Evolutionary conservation across 495 filamentous ascomycete genomes (phyloP).

Genomic region (Aspergillus haitiensis): DNA sequence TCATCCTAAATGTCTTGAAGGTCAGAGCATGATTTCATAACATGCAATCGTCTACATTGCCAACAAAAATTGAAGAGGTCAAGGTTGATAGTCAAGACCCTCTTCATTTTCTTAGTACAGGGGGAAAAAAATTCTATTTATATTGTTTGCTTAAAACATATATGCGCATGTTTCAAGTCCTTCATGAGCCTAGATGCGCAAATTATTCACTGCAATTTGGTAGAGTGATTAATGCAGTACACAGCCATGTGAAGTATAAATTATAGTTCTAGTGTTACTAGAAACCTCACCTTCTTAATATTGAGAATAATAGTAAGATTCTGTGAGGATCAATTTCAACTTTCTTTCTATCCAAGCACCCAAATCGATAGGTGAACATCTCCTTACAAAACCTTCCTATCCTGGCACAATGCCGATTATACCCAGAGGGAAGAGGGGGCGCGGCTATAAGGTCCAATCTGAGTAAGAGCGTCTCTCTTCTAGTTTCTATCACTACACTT

Average conservation of each 20-base stretch:
- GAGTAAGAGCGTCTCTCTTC: conserved; percentile 5
- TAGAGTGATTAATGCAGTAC: not conserved
- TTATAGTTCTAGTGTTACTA: not conserved
- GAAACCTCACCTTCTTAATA: not conserved
- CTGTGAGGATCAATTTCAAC: not conserved
- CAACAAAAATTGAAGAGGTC: no score
- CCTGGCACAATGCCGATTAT: conserved; percentile 7
- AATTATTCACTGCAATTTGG: not conserved
- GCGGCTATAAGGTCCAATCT: not conserved
- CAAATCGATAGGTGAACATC: no score
- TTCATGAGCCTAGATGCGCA: not conserved
- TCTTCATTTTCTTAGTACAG: no score
- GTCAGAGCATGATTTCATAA: no score
- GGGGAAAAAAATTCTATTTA: no score
- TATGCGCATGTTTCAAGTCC: no score
- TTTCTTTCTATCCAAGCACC: not conserved
- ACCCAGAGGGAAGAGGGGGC: conserved; percentile 6
- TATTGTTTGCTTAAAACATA: no score
- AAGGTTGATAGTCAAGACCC: no score
- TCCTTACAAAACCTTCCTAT: not conserved
- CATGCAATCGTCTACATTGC: no score
- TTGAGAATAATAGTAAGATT: not conserved
- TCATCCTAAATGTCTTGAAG: no score
- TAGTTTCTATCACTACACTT: not conserved
- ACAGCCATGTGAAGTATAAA: not conserved